phyloP scores from a whole-genome alignment of 2,329 filamentous ascomycete genomes.

The Metarhizium robertsii region DNA sequence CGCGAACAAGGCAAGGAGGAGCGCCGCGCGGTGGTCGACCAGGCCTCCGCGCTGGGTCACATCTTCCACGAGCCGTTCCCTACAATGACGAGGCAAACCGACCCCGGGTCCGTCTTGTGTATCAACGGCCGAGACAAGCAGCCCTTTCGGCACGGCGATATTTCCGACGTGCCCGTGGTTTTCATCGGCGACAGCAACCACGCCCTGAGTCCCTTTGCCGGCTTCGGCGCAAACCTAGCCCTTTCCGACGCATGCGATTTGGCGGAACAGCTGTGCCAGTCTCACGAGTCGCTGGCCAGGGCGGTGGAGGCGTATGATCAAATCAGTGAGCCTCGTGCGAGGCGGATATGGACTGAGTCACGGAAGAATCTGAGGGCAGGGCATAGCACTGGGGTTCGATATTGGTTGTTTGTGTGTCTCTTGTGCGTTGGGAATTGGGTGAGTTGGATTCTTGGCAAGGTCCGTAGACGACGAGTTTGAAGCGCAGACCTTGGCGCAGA shows the following conservation, averaged over 20 bases:
- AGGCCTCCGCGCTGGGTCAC: slow-evolving; percentile 22
- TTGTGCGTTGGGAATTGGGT: slow-evolving; percentile 11
- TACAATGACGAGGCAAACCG: slow-evolving; percentile 28
- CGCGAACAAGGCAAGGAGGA: slow-evolving; percentile 12
- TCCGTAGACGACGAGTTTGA: neutral
- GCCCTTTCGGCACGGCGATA: slow-evolving; percentile 28
- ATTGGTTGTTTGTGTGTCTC: slow-evolving; percentile 13
- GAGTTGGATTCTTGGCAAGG: slow-evolving; percentile 11
- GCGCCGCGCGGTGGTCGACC: slow-evolving; percentile 18
- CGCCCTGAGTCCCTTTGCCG: slow-evolving; percentile 38
- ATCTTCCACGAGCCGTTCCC: slow-evolving; percentile 29
- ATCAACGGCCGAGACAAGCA: slow-evolving; percentile 35
- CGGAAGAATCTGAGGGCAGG: slow-evolving; percentile 13
- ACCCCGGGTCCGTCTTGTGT: slow-evolving; percentile 24
- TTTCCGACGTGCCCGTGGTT: slow-evolving; percentile 20
- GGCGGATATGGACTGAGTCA: slow-evolving; percentile 14
- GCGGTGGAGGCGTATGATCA: slow-evolving; percentile 12
- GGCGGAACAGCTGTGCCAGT: slow-evolving; percentile 27
- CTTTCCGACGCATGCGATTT: slow-evolving; percentile 37
- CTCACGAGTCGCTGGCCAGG: slow-evolving; percentile 11
- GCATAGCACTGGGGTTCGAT: slow-evolving; percentile 16
- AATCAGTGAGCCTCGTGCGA: neutral
- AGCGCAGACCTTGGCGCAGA: no score
- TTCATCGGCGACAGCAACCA: slow-evolving; percentile 43
- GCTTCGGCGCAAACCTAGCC: slow-evolving; percentile 38